Conservation (phyloP, 768 basidiomycete species). For the Hydnomerulius pinastri region DNA sequence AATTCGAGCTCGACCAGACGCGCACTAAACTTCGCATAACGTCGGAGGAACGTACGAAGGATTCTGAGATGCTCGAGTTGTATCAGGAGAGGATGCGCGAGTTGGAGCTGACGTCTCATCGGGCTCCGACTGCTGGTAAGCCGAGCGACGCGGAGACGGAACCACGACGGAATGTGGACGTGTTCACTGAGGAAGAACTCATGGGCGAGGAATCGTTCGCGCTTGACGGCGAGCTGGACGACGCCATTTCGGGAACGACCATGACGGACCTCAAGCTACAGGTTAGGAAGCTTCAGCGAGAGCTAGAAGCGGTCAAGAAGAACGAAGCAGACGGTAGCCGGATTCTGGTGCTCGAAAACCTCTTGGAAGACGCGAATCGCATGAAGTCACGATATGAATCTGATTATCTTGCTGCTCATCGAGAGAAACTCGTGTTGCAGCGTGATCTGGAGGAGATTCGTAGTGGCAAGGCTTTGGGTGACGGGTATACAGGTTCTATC, state of each 20-base stretch:
- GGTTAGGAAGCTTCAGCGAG: constrained; percentile 77
- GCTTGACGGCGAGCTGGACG: constrained; percentile 84
- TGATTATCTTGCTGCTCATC: constrained; percentile 83
- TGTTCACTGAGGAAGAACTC: constrained; percentile 49
- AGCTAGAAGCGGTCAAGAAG: constrained; percentile 72
- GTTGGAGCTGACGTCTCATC: constrained; percentile 70
- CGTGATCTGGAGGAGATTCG: constrained; percentile 87
- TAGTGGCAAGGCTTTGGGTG: constrained; percentile 79
- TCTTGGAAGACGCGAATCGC: constrained; percentile 87
- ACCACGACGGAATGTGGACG: constrained; percentile 22
- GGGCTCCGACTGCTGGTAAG: constrained; percentile 39
- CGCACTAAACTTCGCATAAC: constrained; percentile 68
- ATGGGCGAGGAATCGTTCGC: constrained; percentile 55
- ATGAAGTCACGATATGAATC: constrained; percentile 88
- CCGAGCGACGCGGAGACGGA: constrained; percentile 19
- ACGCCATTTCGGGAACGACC: constrained; percentile 79
- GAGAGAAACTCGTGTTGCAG: constrained; percentile 79
- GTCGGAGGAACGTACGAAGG: constrained; percentile 69
- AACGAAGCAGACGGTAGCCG: constrained; percentile 77
- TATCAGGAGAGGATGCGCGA: constrained; percentile 92
- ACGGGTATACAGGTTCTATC: constrained; percentile 56
- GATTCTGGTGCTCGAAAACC: constrained; percentile 84
- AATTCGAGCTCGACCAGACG: constrained; percentile 76
- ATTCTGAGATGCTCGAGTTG: constrained; percentile 82
- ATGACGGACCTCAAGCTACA: constrained; percentile 93